Evolutionary conservation across 2,329 filamentous ascomycete genomes (phyloP), one percentile per base, ranked within the genome.

Genomic region (Colletotrichum caudatum): DNA sequence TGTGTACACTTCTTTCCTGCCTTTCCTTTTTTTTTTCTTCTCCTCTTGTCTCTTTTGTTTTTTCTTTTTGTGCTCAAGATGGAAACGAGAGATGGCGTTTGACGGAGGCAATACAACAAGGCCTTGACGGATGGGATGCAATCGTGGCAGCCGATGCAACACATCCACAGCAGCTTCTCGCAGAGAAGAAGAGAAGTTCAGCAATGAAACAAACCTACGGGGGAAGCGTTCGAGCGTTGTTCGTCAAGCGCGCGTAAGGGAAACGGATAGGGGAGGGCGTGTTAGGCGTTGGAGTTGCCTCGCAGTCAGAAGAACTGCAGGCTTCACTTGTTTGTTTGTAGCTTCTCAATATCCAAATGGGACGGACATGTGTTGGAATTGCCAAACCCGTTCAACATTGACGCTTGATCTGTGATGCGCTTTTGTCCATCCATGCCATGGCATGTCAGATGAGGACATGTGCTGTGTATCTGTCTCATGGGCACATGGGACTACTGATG

Each of bases 61-160:
- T 39, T 53, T 56, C 46, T 39, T 18, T 53, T 51, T 59, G 44
- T 69, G 59, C 51, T 56, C 7, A 56, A 66, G 66, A 72, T 72
- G 70, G 66, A 72, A 72, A 66, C 44, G 37, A 71, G 57, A 72
- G 60, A 72, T 66, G 66, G 66, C 66, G 70, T 72, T 72, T 61
- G 61, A 56, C 46, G 62, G 54, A 66, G 67, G 56, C 70, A 35
- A 62, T 56, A 72, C 56, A 62, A 72, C 48, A 56, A 72, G 60
- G 66, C 51, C 62, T 69, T 65, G 57, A 72, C 56, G 66, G 66
- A 61, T 58, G 70, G 66, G 57, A 72, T 57, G 61, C 67, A 41
- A 72, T 46, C 48, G 53, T 62, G 58, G 41, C 41, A 61, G 70
- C 61, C 57, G 66, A 66, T 58, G 29, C 16, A 48, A 48, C 37